phyloP scores from a whole-genome alignment of 176 grass and related monocot species.

The Oryza glaberrima region DNA sequence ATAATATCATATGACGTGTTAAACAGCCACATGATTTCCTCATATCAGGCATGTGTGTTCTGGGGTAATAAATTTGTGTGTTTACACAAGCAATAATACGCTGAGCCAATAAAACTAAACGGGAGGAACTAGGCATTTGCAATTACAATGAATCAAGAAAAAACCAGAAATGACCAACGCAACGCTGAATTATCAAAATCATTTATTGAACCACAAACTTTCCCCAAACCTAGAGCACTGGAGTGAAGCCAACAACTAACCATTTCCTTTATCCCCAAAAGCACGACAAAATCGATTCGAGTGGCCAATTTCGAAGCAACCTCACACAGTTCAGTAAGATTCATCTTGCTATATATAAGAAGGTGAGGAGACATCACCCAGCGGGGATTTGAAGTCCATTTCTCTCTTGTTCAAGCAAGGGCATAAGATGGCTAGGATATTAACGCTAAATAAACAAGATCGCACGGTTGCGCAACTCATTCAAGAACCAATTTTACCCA shows the following conservation, averaged over 20 bases:
- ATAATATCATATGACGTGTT: neutral
- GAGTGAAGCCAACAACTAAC: neutral
- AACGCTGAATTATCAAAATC: no score
- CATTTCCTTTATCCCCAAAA: neutral
- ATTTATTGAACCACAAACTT: neutral
- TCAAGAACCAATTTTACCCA: neutral
- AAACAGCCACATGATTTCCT: constrained; percentile 13
- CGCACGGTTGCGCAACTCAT: neutral
- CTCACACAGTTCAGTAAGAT: constrained; percentile 10
- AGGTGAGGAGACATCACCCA: neutral
- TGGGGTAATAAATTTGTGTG: no score
- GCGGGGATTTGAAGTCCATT: neutral
- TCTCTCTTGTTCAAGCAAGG: neutral
- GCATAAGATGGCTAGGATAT: neutral
- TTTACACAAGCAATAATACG: no score
- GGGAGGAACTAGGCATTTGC: neutral
- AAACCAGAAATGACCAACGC: neutral
- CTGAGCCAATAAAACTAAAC: no score
- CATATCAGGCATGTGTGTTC: neutral
- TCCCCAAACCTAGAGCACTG: neutral
- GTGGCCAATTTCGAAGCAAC: neutral
- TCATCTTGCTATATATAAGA: neutral
- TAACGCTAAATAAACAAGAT: constrained; percentile 1
- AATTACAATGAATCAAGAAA: neutral
- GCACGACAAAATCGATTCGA: neutral